Base-by-base conservation (phyloP, 768 basidiomycete genomes). In the Tylopilus plumbeoviolaceoides region DNA sequence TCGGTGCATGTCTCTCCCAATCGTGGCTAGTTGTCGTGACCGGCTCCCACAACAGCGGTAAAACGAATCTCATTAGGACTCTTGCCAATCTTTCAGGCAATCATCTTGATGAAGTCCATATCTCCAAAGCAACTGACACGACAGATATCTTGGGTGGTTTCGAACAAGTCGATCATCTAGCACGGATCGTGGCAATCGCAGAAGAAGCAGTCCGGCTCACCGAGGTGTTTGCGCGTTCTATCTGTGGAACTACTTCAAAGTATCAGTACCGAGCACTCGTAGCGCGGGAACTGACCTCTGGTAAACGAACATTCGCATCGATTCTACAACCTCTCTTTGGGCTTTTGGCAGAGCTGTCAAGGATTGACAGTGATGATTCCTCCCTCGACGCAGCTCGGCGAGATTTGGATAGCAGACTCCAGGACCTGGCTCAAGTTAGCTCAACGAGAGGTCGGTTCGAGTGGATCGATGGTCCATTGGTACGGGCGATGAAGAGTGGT, bases 101-200 rank as follows among this genome's bases (percentile, higher is more conserved):
- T 47, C 42, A 67, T 21, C 77, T 98, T 1, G 76, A 75, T 20
- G 90, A 92, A 66, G 78, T 97, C 44, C 75, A 83, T 17, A 75
- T 98, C 63, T 95, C 89, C 66, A 85, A 80, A 53, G 85, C 90
- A 7, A 93, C 91, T 3, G 97, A 99, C 66, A 90, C 94, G 1
- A 85, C 86, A 68, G 97, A 99, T 69, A 85, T 99, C 31, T 73
- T 99, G 41, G 97, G 97, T 31, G 88, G 90, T 66, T 98, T 98
- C 63, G 97, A 99, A 70, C 95, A 98, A 70, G 82, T 87, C 25
- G 89, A 93, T 65, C 49, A 65, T 35, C 70, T 69, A n/a, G 71
- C 73, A 33, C 76, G 75, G 27, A 47, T 64, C 39, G 48, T 70
- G 10, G 61, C 63, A 17, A 51, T 78, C 10, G 63, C 80, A 11